phyloP scores from a whole-genome alignment of 108 stramenopile genomes.

The Fragilaria crotonensis region DNA sequence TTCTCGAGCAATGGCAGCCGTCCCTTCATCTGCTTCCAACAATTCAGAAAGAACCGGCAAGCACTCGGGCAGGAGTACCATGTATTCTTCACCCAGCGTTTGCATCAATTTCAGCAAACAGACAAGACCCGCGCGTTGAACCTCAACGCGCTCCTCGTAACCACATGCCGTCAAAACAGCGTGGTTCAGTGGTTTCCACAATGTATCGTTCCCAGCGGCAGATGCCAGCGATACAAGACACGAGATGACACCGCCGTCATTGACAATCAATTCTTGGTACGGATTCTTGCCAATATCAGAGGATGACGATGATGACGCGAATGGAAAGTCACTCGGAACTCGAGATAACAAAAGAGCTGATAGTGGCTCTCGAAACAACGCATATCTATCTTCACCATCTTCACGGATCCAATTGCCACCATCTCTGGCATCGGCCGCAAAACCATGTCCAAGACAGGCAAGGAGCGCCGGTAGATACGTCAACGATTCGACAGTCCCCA shows the following conservation, averaged over 20 bases:
- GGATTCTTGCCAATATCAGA: slow-evolving; percentile 6
- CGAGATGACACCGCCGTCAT: slow-evolving; percentile 57
- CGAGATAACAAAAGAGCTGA: slow-evolving; percentile 52
- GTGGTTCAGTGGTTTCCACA: slow-evolving; percentile 89
- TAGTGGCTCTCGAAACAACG: slow-evolving; percentile 55
- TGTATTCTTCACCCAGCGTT: slow-evolving; percentile 86
- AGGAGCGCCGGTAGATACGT: slow-evolving; percentile 51
- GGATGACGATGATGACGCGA: slow-evolving; percentile 16
- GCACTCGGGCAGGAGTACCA: slow-evolving; percentile 87
- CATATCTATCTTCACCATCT: slow-evolving; percentile 62
- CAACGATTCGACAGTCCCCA: neutral
- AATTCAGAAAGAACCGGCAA: slow-evolving; percentile 81
- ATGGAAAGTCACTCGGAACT: slow-evolving; percentile 35
- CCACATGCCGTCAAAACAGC: slow-evolving; percentile 69
- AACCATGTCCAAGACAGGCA: slow-evolving; percentile 54
- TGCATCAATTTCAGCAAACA: slow-evolving; percentile 71
- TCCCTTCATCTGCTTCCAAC: slow-evolving; percentile 72
- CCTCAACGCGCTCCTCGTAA: slow-evolving; percentile 52
- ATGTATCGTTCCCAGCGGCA: slow-evolving; percentile 82
- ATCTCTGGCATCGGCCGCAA: slow-evolving; percentile 78
- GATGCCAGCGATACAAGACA: slow-evolving; percentile 70
- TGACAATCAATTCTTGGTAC: slow-evolving; percentile 37
- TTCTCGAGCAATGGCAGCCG: slow-evolving; percentile 71
- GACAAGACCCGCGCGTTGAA: slow-evolving; percentile 69
- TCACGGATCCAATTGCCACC: slow-evolving; percentile 83